Conservation (phyloP, 2,329 filamentous ascomycete species). For the Grosmannia penicillata region DNA sequence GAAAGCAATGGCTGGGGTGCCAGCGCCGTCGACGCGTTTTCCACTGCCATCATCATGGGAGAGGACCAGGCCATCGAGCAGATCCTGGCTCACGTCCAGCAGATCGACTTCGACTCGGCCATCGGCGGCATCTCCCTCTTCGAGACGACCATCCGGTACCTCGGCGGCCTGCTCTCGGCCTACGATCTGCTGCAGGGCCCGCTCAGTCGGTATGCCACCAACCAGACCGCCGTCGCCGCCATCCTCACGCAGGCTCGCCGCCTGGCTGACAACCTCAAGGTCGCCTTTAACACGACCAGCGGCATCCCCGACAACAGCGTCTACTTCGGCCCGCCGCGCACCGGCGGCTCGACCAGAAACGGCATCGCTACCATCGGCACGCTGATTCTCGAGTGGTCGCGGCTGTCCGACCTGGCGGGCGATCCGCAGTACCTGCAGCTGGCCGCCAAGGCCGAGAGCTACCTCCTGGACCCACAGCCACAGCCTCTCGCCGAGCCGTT, state of each 20-base stretch:
- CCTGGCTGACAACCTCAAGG: slow-evolving; percentile 59
- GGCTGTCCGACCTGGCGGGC: slow-evolving; percentile 59
- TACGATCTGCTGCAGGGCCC: slow-evolving; percentile 62
- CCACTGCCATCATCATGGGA: slow-evolving; percentile 66
- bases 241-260: slow-evolving; percentile 53
- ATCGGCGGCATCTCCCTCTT: slow-evolving; percentile 56
- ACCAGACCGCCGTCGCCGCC: slow-evolving; percentile 31
- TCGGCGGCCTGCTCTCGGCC: slow-evolving; percentile 63
- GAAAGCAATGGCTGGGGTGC: slow-evolving; percentile 64
- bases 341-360: slow-evolving; percentile 41
- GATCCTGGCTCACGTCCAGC: slow-evolving; percentile 56
- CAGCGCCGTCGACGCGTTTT: slow-evolving; percentile 66
- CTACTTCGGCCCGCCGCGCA: slow-evolving; percentile 36
- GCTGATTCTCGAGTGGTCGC: slow-evolving; percentile 73
- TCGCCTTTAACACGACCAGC: slow-evolving; percentile 62
- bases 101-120: slow-evolving; percentile 55
- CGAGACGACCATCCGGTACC: slow-evolving; percentile 80
- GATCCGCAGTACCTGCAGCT: slow-evolving; percentile 51
- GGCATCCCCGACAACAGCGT: slow-evolving; percentile 62
- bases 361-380: slow-evolving; percentile 66
- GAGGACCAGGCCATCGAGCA: slow-evolving; percentile 50
- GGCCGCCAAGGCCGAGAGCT: slow-evolving; percentile 50
- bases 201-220: slow-evolving; percentile 27
- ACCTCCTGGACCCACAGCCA: slow-evolving; percentile 54
- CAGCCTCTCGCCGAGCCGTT: slow-evolving; percentile 46